Evolutionary conservation across 768 basidiomycete genomes (phyloP).

Genomic region (Rhodotorula kratochvilovae): DNA sequence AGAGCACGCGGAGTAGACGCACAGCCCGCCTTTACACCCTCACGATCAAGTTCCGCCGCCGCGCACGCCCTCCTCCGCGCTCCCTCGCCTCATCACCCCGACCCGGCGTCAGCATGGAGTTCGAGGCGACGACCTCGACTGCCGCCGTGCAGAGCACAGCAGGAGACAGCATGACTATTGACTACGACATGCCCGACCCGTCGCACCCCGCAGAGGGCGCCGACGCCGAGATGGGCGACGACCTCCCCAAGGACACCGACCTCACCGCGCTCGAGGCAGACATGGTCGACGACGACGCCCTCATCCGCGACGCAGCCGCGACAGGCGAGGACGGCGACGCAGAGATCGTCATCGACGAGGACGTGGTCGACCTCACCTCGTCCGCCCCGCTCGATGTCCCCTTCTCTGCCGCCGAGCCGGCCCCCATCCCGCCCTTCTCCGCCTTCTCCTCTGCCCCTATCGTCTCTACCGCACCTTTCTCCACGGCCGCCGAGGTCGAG

Average conservation of each 20-base stretch:
- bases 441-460: neutral
- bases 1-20: neutral
- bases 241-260: neutral
- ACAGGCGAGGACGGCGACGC: neutral
- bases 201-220: neutral
- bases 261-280: neutral
- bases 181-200: neutral
- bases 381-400: neutral
- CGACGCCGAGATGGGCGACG: conserved; percentile 8
- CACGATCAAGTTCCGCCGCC: neutral
- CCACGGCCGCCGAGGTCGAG: neutral
- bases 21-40: neutral
- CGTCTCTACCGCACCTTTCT: neutral
- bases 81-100: neutral
- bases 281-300: conserved; percentile 1
- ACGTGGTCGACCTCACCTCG: neutral
- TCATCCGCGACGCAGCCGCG: neutral
- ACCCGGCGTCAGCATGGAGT: neutral
- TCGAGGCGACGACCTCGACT: neutral
- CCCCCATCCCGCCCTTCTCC: neutral
- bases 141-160: neutral
- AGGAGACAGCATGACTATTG: neutral
- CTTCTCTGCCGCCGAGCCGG: neutral
- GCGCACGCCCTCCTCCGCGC: neutral
- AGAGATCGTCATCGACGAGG: neutral